A percentile compares a stretch with the other conserved stretches of the same genome.
These are phyloP conservation scores for Cicer cuneatum DNA, from an alignment of 306 rosid species.

Conservation along the genomic window DNA sequence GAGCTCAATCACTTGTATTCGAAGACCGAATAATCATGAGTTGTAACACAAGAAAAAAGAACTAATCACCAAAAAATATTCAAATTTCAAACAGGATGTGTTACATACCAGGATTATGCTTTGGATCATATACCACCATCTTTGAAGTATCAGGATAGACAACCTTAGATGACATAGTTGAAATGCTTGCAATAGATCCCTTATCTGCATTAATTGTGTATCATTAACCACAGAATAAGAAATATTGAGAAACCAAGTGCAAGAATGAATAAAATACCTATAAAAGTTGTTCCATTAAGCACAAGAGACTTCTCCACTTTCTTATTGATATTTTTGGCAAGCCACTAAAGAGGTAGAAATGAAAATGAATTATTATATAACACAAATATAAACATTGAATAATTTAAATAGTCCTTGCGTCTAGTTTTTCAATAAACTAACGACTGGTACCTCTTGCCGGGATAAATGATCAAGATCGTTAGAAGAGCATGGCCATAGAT, in stretches of 20 bases:
- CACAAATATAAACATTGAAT: conserved; percentile 8
- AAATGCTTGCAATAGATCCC: conserved; percentile 52
- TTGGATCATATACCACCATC: conserved; percentile 88
- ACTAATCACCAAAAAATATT: conserved; percentile 11
- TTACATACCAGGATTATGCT: conserved; percentile 72
- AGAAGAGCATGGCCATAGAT: conserved; percentile 90
- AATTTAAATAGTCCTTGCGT: conserved; percentile 8
- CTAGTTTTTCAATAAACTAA: conserved; percentile 8
- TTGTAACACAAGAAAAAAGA: background rate
- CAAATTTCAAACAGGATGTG: conserved; percentile 19
- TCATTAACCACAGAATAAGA: conserved; percentile 37
- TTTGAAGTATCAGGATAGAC: conserved; percentile 83
- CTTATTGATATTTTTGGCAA: conserved; percentile 66
- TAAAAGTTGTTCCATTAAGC: conserved; percentile 56
- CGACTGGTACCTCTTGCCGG: conserved; percentile 72
- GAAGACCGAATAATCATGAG: background rate
- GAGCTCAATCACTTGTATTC: no score
- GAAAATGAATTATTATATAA: conserved; percentile 42
- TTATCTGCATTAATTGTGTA: conserved; percentile 58
- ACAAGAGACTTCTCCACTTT: conserved; percentile 58
- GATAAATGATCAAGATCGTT: conserved; percentile 84
- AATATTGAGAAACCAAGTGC: conserved; percentile 30
- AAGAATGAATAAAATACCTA: conserved; percentile 57
- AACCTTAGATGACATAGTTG: conserved; percentile 59
- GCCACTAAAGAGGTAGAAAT: conserved; percentile 70